Conservation (phyloP, 306 rosid species). For the Corylus americana region DNA sequence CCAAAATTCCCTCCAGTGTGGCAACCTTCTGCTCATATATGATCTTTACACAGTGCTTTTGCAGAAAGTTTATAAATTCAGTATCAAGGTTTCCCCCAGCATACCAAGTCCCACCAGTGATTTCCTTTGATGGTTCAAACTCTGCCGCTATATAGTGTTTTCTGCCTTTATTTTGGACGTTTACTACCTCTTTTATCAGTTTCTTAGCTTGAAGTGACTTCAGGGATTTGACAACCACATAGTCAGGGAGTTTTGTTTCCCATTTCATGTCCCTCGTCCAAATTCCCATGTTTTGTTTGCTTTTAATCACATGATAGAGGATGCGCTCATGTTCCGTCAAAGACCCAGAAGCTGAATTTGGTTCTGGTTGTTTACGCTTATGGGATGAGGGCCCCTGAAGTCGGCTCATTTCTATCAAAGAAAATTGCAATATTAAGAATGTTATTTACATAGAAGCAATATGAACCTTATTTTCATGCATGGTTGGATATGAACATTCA, state of each 20-base stretch:
- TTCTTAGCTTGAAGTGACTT: conserved; percentile 55
- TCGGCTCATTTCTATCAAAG: conserved; percentile 46
- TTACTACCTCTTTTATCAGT: conserved; percentile 65
- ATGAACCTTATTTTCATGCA: background rate
- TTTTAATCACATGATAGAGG: conserved; percentile 47
- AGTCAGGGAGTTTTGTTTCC: conserved; percentile 50
- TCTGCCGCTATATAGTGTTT: conserved; percentile 73
- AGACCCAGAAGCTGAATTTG: conserved; percentile 25
- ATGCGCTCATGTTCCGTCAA: conserved; percentile 49
- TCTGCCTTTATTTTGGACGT: conserved; percentile 58
- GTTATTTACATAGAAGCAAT: background rate
- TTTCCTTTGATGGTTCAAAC: conserved; percentile 68
- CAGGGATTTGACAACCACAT: conserved; percentile 41
- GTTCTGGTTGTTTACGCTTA: conserved; percentile 58
- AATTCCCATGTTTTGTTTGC: conserved; percentile 62
- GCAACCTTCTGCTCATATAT: conserved; percentile 49
- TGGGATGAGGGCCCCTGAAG: conserved; percentile 42
- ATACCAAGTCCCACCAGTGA: conserved; percentile 77
- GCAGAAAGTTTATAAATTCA: conserved; percentile 41
- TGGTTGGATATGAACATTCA: background rate
- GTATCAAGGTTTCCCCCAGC: conserved; percentile 51
- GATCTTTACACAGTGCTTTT: conserved; percentile 36
- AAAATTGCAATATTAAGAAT: background rate
- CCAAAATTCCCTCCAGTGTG: conserved; percentile 48
- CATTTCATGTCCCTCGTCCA: conserved; percentile 58